Evolutionary conservation across 345 rosid species (phyloP), one percentile per base, ranked within the genome.

Genomic region (Passiflora organensis): DNA sequence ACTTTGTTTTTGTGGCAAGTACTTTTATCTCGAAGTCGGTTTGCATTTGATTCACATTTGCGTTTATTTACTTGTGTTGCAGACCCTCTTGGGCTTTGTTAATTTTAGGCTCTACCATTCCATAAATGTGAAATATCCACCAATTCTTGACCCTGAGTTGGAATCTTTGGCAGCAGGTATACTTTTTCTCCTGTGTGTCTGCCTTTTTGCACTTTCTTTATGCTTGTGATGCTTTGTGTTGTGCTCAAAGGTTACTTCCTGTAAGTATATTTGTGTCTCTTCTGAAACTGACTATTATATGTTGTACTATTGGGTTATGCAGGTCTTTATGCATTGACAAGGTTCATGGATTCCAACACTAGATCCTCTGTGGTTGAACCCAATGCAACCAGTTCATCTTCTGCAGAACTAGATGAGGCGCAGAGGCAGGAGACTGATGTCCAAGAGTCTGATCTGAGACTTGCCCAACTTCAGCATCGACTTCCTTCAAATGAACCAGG

Each of bases 381-480:
- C 46, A 64, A 58, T 55, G 78, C 52, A 57, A 74, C 71, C 28
- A 54, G 60, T 56, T 73, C 86, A 34, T 71, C 83, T 55, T 60
- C 39, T 47, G 48, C 77, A 51, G 80, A 71, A 63, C 78, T 67
- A 65, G 69, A 60, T 45, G 77, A 61, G 43, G 67, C n/a, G 37
- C 56, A 54, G 44, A 49, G 48, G 44, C 77, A 74, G 28, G 79
- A 38, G 21, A 22, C 65, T 38, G 68, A 58, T 34, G 16, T 15
- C 18, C 63, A 78, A 19, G 96, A 89, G 67, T 86, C 99, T 62
- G 89, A 86, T 39, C 65, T 93, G 41, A 81, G 94, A 66, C 96
- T 93, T 55, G 89, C 99, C 28, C 99, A 93, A 71, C 88, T 93
- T 63, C 99, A 93, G 61, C 89, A 76, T 71, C 99, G 89, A 71